Base-by-base conservation (phyloP, 2,329 filamentous ascomycete genomes). In the Lecanicillium sp. region DNA sequence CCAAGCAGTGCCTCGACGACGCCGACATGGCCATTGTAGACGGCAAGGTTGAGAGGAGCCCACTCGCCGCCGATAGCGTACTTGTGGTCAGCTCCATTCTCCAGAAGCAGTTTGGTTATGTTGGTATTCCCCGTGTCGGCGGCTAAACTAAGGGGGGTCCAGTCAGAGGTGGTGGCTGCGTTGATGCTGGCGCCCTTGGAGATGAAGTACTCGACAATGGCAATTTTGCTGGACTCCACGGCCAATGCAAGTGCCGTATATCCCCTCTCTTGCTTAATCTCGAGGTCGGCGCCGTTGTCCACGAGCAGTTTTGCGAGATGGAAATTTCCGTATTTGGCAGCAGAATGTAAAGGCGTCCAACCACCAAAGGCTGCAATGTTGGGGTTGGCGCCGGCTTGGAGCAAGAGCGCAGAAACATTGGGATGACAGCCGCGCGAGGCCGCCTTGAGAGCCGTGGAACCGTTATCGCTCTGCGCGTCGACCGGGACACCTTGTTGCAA, bases 41-140 rank as follows among this genome's bases (percentile, higher is more conserved):
- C 61, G 24, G 57, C 52, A 50, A 67, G 66, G 21, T 60, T 63
- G 41, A 62, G 55, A 3, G 33, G 54, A 43, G n/a, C 50, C 53
- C 24, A 56, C 12, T 33, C 39, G 6, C 42, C 50, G 48, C 55
- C 56, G 3, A 55, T 54, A 7, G 51, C 50, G 26, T 52, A 33
- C 35, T 60, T 57, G 37, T 57, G 53, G 55, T 62, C 60, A 53
- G 59, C 61, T 46, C 61, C 64, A 3, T 57, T 24, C 1, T 38
- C n/a, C 4, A 55, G 38, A 15, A 55, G 36, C 10, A 44, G 26
- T 23, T 30, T 19, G 19, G 51, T 44, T 17, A 54, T 32, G 3
- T 23, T 32, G 10, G 27, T 21, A 2, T 24, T n/a, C 21, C 35
- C 32, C 8, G 33, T 47, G 19, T 47, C 36, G 11, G 61, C 61